These are phyloP conservation scores for Talaromyces stipitatus DNA, from an alignment of 495 filamentous ascomycete genomes.

Conservation along the genomic window DNA sequence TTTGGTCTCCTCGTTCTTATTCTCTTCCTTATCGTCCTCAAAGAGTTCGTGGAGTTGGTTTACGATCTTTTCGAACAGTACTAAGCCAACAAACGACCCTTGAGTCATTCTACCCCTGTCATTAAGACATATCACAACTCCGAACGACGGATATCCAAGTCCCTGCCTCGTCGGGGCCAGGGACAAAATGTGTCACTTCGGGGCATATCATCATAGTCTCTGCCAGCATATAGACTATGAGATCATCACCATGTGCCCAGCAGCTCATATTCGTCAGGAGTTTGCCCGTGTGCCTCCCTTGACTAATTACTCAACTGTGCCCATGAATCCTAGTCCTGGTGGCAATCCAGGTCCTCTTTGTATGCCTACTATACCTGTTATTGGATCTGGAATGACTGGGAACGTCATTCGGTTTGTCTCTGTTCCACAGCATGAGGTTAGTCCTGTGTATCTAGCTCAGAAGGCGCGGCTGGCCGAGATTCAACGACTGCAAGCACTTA, in stretches of 20 bases:
- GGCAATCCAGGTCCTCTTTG: not conserved
- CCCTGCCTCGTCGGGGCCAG: not conserved
- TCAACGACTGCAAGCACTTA: not conserved
- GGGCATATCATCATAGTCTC: not conserved
- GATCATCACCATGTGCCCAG: not conserved
- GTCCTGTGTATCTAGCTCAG: not conserved
- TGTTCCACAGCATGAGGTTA: not conserved
- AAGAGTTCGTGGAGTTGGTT: not conserved
- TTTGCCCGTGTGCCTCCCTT: no score
- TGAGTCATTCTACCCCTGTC: no score
- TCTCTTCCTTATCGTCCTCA: not conserved
- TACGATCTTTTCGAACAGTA: not conserved
- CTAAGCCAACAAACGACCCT: not conserved
- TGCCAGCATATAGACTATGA: not conserved
- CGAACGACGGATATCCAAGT: not conserved
- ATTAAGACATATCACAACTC: not conserved
- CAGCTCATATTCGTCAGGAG: no score
- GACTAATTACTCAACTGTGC: no score
- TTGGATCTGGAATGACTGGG: not conserved
- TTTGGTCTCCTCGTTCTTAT: not conserved
- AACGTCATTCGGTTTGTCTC: not conserved
- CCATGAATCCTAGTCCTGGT: no score
- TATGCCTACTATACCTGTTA: not conserved
- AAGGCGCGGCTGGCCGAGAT: not conserved
- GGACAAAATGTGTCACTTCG: not conserved